Base-by-base conservation (phyloP, 169 alveolate species). In the Amoebophrya sp. region DNA sequence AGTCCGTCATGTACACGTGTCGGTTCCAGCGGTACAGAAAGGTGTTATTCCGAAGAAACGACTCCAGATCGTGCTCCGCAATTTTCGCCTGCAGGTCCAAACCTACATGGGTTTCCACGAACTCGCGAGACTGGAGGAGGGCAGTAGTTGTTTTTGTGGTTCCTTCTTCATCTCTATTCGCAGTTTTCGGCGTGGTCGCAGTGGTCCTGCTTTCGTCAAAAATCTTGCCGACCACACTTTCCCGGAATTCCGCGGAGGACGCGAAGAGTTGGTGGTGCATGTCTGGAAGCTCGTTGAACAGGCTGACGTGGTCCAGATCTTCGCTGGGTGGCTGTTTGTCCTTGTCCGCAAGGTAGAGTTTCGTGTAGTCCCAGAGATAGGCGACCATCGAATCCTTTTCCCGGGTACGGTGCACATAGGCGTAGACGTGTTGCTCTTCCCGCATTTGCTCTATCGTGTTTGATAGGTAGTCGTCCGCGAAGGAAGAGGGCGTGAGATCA, bases 1-100 rank as follows among this genome's bases (percentile, higher is more conserved):
- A 25, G 83, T 66, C 83, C 35, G 83, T 66, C 83, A 66, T 66
- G 83, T 66, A 66, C 39, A 66, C 83, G 83, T 66, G 83, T 25
- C 83, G 83, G 35, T 66, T 66, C 83, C 83, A 66, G 32, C 83
- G 83, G 83, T 25, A 66, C 29, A 66, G 83, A 25, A 7, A 25
- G 10, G 83, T 66, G 83, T 66, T 66, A 25, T 66, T 66, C 39
- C 83, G 83, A 7, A 66, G 35, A n/a, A 66, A 66, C 35, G 32
- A 0, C 35, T 66, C 83, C 83, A 66, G 35, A 25, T 66, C 83
- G 83, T 2, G 32, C 35, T 66, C 83, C 10, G 83, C 83, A 25
- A 7, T 18, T 3, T 0, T 25, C 32, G 83, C 83, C 35, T 2
- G 10, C 2, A 66, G 83, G 83, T 66, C 83, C 83, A 25, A 2